phyloP scores from a whole-genome alignment of 2,329 filamentous ascomycete genomes.

The Bipolaris zeicola region DNA sequence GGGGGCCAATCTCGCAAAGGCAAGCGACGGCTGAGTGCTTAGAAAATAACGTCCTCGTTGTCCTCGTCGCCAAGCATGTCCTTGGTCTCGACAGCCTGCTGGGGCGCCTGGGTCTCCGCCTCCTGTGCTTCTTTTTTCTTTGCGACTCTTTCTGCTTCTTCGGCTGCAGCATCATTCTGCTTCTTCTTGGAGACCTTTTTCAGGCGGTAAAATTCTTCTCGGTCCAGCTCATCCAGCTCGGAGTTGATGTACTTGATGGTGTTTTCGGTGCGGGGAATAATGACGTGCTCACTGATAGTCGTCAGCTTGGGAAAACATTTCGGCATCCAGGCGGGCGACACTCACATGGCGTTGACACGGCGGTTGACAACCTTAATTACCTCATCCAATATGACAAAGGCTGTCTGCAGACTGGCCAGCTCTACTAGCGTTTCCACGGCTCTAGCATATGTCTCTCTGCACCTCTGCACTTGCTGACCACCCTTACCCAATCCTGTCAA shows the following conservation, averaged over 20 bases:
- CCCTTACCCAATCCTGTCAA: constrained; percentile 95
- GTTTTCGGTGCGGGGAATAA: constrained; percentile 96
- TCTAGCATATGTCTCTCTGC: constrained; percentile 91
- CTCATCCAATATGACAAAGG: constrained; percentile 96
- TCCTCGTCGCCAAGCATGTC: constrained; percentile 78
- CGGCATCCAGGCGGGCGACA: constrained; percentile 22
- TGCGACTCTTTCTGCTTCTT: constrained; percentile 45
- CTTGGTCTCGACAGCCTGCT: constrained; percentile 53
- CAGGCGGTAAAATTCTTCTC: constrained; percentile 96
- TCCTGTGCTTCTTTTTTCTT: constrained; percentile 46
- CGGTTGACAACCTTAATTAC: constrained; percentile 99
- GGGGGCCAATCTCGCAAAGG: background rate
- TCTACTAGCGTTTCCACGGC: constrained; percentile 96
- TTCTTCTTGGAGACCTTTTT: constrained; percentile 88
- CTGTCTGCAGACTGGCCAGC: constrained; percentile 92
- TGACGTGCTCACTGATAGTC: constrained; percentile 75
- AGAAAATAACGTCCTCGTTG: constrained; percentile 88
- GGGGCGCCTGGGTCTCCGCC: constrained; percentile 10
- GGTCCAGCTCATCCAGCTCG: constrained; percentile 93
- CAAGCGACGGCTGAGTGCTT: constrained; percentile 5
- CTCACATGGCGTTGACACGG: constrained; percentile 94
- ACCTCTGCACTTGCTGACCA: constrained; percentile 94
- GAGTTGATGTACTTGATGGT: constrained; percentile 99
- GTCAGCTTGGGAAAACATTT: constrained; percentile 22
- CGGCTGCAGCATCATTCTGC: constrained; percentile 56